Evolutionary conservation across 2,329 filamentous ascomycete species (phyloP).

Genomic region (Fusarium mexicanum): DNA sequence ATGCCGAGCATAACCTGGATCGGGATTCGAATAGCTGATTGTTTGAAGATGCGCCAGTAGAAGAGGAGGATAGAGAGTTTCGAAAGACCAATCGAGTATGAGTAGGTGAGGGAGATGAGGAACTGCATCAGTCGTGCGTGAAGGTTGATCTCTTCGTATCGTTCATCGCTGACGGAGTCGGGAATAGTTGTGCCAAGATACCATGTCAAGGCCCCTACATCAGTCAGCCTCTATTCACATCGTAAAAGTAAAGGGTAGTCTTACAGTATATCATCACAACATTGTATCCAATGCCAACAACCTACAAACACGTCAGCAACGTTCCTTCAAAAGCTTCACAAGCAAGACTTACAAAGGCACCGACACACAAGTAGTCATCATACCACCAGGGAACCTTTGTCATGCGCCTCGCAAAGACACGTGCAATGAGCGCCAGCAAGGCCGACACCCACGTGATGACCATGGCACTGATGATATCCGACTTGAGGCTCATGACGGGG

Average conservation of each 20-base stretch:
- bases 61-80: constrained; percentile 46
- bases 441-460: constrained; percentile 37
- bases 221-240: background rate
- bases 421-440: constrained; percentile 29
- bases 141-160: constrained; percentile 27
- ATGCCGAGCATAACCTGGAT: constrained; percentile 41
- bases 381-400: constrained; percentile 40
- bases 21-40: constrained; percentile 41
- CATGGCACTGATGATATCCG: constrained; percentile 26
- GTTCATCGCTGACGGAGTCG: constrained; percentile 1
- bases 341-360: constrained; percentile 35
- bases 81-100: constrained; percentile 40
- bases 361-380: constrained; percentile 38
- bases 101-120: constrained; percentile 34
- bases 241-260: too few species aligned
- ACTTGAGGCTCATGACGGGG: constrained; percentile 30
- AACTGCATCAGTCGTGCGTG: constrained; percentile 29
- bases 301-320: constrained; percentile 15
- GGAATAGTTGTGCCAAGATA: constrained; percentile 29
- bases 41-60: constrained; percentile 46
- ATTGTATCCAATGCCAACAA: constrained; percentile 32
- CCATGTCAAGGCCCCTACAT: constrained; percentile 28
- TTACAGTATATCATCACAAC: constrained; percentile 33
- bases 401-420: constrained; percentile 35
- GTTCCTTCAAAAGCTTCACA: accelerated